Conservation (phyloP, 2,329 filamentous ascomycete species). For the Knufia fluminis region DNA sequence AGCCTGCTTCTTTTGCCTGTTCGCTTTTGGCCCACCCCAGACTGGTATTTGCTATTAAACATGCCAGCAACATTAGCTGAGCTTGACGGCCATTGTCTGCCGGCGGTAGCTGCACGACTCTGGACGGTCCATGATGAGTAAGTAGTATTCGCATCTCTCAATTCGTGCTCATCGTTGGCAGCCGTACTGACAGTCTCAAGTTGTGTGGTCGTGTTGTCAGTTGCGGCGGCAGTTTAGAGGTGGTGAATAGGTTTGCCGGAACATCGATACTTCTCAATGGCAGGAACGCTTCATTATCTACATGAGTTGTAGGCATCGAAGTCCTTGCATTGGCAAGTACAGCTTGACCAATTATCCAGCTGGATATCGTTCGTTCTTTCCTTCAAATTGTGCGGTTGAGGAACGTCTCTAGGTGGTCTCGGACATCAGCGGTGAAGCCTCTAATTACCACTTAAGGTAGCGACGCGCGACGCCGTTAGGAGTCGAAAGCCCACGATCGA, state of each 20-base stretch:
- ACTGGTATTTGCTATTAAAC: constrained; percentile 47
- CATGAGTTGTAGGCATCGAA: too few relatives aligned
- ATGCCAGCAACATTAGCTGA: constrained; percentile 42
- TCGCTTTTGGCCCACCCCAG: constrained; percentile 38
- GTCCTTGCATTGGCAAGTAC: too few relatives aligned
- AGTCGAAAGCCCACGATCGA: too few relatives aligned
- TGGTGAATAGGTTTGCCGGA: not conserved
- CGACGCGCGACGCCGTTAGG: too few relatives aligned
- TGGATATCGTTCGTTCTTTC: too few relatives aligned
- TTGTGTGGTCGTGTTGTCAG: not conserved
- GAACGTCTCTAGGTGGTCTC: too few relatives aligned
- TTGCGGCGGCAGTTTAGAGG: not conserved
- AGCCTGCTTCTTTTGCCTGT: not conserved
- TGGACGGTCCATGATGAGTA: not conserved
- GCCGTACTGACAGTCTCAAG: not conserved
- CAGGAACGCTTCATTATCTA: too few relatives aligned
- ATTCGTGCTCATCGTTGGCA: not conserved
- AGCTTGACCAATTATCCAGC: too few relatives aligned
- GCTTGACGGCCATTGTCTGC: constrained; percentile 37
- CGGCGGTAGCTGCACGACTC: not conserved
- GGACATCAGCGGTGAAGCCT: too few relatives aligned
- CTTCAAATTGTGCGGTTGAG: too few relatives aligned
- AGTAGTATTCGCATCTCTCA: not conserved
- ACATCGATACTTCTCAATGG: too few relatives aligned
- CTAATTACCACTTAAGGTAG: too few relatives aligned